Conservation (phyloP, 116 monocot species). For the Iris pallida region DNA sequence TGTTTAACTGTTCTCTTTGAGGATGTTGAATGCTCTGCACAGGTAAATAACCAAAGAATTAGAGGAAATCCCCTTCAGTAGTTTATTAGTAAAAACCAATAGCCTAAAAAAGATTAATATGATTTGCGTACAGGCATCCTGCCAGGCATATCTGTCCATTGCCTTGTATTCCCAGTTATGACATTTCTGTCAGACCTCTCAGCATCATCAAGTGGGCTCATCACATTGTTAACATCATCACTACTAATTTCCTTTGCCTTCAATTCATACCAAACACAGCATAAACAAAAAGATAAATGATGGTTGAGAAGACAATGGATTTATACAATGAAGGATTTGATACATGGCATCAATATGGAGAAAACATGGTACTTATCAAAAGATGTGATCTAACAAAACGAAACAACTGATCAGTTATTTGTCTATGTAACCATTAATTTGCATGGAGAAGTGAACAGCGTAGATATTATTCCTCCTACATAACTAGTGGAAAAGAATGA, state of each 20-base stretch:
- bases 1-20: slow-evolving; percentile 34
- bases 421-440: too few relatives aligned
- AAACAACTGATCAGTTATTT: too few relatives aligned
- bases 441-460: too few relatives aligned
- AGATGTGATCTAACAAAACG: too few relatives aligned
- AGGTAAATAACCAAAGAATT: neutral
- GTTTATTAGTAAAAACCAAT: neutral
- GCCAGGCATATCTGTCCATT: slow-evolving; percentile 22
- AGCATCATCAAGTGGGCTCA: slow-evolving; percentile 6
- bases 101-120: neutral
- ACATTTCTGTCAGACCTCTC: slow-evolving; percentile 30
- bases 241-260: slow-evolving; percentile 28
- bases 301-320: too few relatives aligned
- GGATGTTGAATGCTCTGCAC: slow-evolving; percentile 42
- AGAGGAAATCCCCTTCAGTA: neutral
- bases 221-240: slow-evolving; percentile 14
- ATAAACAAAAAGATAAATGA: too few relatives aligned
- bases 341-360: too few relatives aligned
- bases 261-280: neutral
- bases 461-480: too few relatives aligned
- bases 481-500: too few relatives aligned
- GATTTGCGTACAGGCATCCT: slow-evolving; percentile 30
- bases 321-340: too few relatives aligned
- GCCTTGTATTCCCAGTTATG: slow-evolving; percentile 20
- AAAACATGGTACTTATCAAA: too few relatives aligned